Percentiles rank a stretch among this genome's conserved stretches.
Conservation (phyloP, 2,329 filamentous ascomycete genomes). For the Trichoderma asperellum region DNA sequence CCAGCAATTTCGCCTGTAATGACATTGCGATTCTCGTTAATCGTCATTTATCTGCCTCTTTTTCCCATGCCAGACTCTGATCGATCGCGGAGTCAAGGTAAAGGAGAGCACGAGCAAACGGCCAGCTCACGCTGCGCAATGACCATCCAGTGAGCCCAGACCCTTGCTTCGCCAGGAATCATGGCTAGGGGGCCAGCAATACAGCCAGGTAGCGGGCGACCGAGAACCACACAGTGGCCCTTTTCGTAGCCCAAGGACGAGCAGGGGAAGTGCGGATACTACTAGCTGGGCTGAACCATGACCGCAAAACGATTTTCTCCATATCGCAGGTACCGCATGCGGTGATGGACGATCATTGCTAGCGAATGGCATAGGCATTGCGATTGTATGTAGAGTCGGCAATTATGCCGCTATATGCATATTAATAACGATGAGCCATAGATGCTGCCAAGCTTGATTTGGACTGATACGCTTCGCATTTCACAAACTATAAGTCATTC, state of each 20-base stretch:
- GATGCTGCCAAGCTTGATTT: background rate
- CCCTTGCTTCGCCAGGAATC: conserved; percentile 13
- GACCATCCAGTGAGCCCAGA: conserved; percentile 11
- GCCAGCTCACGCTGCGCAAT: conserved; percentile 19
- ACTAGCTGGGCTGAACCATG: conserved; percentile 3
- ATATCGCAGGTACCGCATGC: conserved; percentile 18
- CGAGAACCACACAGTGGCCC: conserved; percentile 19
- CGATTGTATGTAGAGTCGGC: background rate
- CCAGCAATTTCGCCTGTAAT: background rate
- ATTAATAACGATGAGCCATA: background rate
- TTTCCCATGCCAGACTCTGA: conserved; percentile 8
- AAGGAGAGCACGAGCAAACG: background rate
- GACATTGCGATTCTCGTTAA: conserved; percentile 15
- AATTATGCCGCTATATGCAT: background rate
- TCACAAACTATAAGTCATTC: background rate
- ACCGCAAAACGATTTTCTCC: conserved; percentile 15
- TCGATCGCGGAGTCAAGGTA: conserved; percentile 22
- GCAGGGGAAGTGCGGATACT: conserved; percentile 15
- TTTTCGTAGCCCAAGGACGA: conserved; percentile 1
- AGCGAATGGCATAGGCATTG: background rate
- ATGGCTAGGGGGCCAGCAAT: background rate
- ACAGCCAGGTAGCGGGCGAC: background rate
- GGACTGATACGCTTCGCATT: background rate
- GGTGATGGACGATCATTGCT: background rate
- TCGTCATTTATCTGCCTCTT: conserved; percentile 12